Percentiles rank a stretch among this genome's conserved stretches.
Conservation (phyloP, 129 eudicot species). For the Daucus carota region DNA sequence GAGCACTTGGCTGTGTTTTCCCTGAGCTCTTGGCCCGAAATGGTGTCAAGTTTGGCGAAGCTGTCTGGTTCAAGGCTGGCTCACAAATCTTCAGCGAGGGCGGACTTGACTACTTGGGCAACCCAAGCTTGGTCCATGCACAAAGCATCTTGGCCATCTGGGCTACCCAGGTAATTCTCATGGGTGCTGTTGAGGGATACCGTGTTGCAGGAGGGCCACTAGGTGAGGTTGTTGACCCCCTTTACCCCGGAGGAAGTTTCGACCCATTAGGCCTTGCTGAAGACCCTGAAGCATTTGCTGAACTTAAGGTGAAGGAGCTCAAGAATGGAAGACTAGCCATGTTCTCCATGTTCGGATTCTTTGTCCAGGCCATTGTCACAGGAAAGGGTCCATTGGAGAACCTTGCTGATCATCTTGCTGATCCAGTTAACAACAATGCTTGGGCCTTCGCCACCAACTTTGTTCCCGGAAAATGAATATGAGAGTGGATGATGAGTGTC, state of each 20-base stretch:
- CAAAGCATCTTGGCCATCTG: constrained; percentile 74
- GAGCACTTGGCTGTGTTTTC: constrained; percentile 71
- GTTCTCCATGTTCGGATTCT: constrained; percentile 74
- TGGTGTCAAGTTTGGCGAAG: constrained; percentile 70
- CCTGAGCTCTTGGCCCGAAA: constrained; percentile 72
- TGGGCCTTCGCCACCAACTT: constrained; percentile 71
- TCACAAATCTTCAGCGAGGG: constrained; percentile 70
- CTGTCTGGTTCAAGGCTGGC: constrained; percentile 77
- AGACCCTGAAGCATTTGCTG: constrained; percentile 71
- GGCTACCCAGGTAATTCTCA: constrained; percentile 57
- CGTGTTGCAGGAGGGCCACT: constrained; percentile 69
- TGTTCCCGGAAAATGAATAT: constrained; percentile 42
- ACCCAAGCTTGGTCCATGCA: constrained; percentile 64
- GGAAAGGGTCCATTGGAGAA: constrained; percentile 82
- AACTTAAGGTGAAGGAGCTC: constrained; percentile 63
- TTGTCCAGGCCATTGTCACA: constrained; percentile 71
- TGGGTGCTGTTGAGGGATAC: constrained; percentile 81
- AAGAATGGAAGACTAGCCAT: constrained; percentile 66
- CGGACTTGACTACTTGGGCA: constrained; percentile 70
- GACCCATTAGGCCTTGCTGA: constrained; percentile 71
- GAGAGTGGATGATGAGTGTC: background rate
- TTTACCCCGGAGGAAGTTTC: constrained; percentile 69
- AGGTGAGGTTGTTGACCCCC: constrained; percentile 65
- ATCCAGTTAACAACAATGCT: constrained; percentile 51
- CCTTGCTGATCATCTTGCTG: constrained; percentile 60